A percentile compares a stretch with the other conserved stretches of the same genome.
Evolutionary conservation across 108 stramenopile genomes (phyloP).

Genomic region (Stephanodiscus triporus): DNA sequence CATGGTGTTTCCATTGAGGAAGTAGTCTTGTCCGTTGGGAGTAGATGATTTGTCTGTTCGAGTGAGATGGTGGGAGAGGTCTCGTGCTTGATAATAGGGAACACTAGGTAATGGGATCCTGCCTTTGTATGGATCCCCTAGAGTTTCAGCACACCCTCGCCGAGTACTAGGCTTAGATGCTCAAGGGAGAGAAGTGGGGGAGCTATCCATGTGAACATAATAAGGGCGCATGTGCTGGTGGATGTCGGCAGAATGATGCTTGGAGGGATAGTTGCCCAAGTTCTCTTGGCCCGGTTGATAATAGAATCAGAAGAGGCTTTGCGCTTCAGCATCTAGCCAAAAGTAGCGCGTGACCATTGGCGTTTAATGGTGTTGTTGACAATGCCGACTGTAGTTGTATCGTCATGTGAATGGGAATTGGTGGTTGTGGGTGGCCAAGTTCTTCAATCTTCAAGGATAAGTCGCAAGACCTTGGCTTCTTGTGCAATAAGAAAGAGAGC

Average conservation of each 20-base stretch:
- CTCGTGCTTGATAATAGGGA: too few relatives aligned
- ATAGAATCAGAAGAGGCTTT: neutral
- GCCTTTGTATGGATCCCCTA: neutral
- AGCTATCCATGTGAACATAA: neutral
- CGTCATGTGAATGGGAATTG: slow-evolving; percentile 35
- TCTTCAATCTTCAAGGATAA: slow-evolving; percentile 18
- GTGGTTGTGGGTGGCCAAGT: slow-evolving; percentile 48
- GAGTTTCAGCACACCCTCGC: neutral
- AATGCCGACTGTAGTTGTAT: neutral
- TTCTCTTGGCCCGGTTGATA: neutral
- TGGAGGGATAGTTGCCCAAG: neutral
- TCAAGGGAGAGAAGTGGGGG: neutral
- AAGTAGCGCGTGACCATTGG: too few relatives aligned
- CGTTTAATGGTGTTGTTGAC: neutral
- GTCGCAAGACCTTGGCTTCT: slow-evolving; percentile 20
- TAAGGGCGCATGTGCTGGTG: neutral
- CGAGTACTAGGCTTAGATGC: neutral
- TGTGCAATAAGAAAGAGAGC: slow-evolving; percentile 37
- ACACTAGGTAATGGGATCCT: neutral
- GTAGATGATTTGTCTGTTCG: too few relatives aligned
- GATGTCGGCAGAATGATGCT: neutral
- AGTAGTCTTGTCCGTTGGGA: too few relatives aligned
- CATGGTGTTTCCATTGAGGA: too few relatives aligned
- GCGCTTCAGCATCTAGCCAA: neutral
- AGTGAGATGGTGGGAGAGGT: too few relatives aligned